Base-by-base conservation (phyloP, 2,329 filamentous ascomycete species). In the Sclerotinia nivalis region DNA sequence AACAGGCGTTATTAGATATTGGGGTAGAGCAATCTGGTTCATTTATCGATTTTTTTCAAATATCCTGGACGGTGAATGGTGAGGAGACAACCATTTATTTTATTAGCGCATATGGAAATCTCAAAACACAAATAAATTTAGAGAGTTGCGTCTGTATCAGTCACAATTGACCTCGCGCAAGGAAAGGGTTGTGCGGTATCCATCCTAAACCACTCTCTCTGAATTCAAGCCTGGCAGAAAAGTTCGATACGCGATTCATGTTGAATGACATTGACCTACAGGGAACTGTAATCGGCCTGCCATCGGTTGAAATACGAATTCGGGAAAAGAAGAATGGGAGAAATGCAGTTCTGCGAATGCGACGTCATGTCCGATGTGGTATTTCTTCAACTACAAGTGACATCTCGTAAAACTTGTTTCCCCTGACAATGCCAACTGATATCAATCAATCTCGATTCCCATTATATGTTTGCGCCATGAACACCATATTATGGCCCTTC, bases 401-500 rank as follows among this genome's bases (percentile, higher is more conserved):
- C 12, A 50, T 1, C 34, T 64, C n/a, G 1, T 40, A 28, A 34
- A 40, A 6, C 22, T 52, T 40, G 31, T 43, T 22, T 12, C 1
- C 8, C 60, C 61, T 20, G 10, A 28, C 1, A 52, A 52, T 9
- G 8, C 31, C 28, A 22, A 2, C 20, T 52, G 47, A 64, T 40
- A 65, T 28, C 22, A 65, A 54, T 59, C 34, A 43, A 43, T 43
- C 55, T 25, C 34, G n/a, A 54, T 37, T 10, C 34, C 61, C 15
- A 65, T 40, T 52, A 50, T 52, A 43, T 43, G n/a, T 28, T 40
- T 65, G 61, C 47, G 47, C 61, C 61, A 40, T 52, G n/a, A 54
- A 65, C 61, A 40, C 61, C 47, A 65, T 28, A 37, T 25, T 43
- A 34, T 52, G 15, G 22, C 15, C 3, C n/a, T n/a, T 28, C 15